A percentile compares a stretch with the other conserved stretches of the same genome.
phyloP scores from a whole-genome alignment of 1,284 basidiomycete genomes.

The Naganishia albida region DNA sequence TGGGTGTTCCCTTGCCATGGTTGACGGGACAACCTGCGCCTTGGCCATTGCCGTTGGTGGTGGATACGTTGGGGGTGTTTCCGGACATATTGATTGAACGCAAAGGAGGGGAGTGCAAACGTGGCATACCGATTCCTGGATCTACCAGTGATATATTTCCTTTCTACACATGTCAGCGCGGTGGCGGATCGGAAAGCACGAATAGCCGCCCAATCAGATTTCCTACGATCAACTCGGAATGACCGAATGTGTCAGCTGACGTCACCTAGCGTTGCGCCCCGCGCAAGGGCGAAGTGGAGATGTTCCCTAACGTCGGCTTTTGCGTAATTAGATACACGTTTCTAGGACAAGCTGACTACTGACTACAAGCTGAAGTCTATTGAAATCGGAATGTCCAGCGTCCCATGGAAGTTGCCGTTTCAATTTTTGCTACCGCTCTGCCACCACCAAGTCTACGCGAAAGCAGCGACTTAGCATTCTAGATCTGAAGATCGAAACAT shows the following conservation, averaged over 20 bases:
- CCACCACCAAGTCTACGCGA: no score
- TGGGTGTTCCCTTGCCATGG: not conserved
- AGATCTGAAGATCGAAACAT: no score
- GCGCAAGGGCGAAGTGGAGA: no score
- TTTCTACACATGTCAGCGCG: not conserved
- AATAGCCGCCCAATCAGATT: not conserved
- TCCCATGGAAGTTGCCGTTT: no score
- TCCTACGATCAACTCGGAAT: not conserved
- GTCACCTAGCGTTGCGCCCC: slow-evolving; percentile 1
- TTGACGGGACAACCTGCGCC: slow-evolving; percentile 19
- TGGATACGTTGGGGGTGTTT: slow-evolving; percentile 15
- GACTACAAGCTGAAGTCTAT: no score
- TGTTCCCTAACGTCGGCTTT: no score
- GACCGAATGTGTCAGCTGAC: not conserved
- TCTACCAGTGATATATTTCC: not conserved
- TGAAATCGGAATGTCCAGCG: no score
- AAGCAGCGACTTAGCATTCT: no score
- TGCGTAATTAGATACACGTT: no score
- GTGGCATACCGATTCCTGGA: not conserved
- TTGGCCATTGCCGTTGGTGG: not conserved
- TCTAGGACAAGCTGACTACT: no score
- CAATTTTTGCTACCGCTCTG: no score
- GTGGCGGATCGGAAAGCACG: not conserved
- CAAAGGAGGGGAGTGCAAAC: not conserved
- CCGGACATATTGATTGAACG: slow-evolving; percentile 7